Evolutionary conservation across 2,329 filamentous ascomycete species (phyloP).

Genomic region (Amylocarpus encephaloides): DNA sequence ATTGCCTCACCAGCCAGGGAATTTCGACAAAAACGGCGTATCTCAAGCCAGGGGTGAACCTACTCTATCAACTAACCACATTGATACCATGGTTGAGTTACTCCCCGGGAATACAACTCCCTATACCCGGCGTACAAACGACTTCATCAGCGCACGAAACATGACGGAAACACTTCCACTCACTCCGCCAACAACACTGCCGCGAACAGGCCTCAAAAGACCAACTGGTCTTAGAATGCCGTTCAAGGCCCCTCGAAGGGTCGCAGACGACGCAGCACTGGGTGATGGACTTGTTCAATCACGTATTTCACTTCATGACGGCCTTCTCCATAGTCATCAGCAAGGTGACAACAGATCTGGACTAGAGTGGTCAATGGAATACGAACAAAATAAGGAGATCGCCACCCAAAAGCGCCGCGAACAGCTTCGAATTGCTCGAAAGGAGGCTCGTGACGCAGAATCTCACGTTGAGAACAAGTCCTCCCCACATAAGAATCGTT

Average conservation of each 20-base stretch:
- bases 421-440: constrained; percentile 18
- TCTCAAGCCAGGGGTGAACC: not conserved
- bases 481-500: constrained; percentile 30
- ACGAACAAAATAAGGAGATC: constrained; percentile 28
- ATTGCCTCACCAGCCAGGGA: not conserved
- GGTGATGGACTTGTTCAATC: constrained; percentile 16
- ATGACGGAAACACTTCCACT: constrained; percentile 10
- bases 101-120: not conserved
- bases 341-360: constrained; percentile 14
- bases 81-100: not conserved
- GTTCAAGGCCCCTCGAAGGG: constrained; percentile 21
- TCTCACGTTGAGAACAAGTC: not conserved
- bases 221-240: constrained; percentile 16
- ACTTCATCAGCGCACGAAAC: constrained; percentile 24
- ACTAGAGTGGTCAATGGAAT: constrained; percentile 31
- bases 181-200: constrained; percentile 13
- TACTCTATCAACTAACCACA: not conserved
- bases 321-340: not conserved
- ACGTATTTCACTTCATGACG: constrained; percentile 4
- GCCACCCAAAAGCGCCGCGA: constrained; percentile 26
- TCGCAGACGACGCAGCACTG: not conserved
- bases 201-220: constrained; percentile 1
- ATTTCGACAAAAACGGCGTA: too few relatives aligned
- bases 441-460: constrained; percentile 4
- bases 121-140: constrained; percentile 10